Conservation (phyloP, 768 basidiomycete genomes). For the Mycena epipterygia region DNA sequence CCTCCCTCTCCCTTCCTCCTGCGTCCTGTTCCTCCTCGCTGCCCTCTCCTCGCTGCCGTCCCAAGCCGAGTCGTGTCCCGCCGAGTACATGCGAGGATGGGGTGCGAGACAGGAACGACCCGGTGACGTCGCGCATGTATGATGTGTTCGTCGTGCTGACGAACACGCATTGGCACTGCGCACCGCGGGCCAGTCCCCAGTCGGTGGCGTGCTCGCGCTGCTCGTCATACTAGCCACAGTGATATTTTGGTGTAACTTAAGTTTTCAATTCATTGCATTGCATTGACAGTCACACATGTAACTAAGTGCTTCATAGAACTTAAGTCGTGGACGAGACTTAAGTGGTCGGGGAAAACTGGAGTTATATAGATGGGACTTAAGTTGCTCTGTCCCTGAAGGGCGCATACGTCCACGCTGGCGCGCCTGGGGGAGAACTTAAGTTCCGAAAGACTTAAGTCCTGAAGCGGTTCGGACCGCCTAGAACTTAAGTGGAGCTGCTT, state of each 20-base stretch:
- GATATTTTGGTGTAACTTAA: constrained; percentile 8
- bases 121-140: too few relatives aligned
- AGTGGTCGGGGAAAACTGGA: background rate
- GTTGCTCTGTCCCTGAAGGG: background rate
- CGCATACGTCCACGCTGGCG: background rate
- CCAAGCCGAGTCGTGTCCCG: background rate
- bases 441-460: background rate
- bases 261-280: background rate
- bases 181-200: background rate
- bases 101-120: background rate
- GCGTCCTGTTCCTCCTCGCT: background rate
- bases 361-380: constrained; percentile 1
- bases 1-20: background rate
- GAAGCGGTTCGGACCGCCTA: constrained; percentile 1
- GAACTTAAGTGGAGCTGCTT: constrained; percentile 6
- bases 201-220: background rate
- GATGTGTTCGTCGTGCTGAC: too few relatives aligned
- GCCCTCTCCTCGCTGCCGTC: background rate
- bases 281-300: constrained; percentile 13
- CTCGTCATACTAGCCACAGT: constrained; percentile 7
- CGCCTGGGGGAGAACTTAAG: constrained; percentile 2
- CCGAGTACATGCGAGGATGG: background rate
- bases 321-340: background rate
- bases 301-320: constrained; percentile 2
- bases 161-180: too few relatives aligned